These are phyloP conservation scores for Dactylellina haptotyla DNA, from an alignment of 2,329 filamentous ascomycete species.

Conservation along the genomic window DNA sequence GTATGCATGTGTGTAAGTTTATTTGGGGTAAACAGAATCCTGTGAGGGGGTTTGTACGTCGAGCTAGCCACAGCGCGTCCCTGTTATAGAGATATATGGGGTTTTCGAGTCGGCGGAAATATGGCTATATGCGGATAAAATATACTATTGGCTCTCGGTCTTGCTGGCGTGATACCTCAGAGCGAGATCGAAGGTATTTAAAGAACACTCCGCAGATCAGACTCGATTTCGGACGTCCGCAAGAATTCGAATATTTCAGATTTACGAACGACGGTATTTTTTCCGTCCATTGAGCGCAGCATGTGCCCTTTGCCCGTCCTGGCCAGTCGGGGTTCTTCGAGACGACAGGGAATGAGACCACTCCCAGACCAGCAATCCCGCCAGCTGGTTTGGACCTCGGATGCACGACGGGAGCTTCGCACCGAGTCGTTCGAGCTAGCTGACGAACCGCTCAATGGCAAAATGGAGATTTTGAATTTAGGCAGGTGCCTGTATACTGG, in stretches of 20 bases:
- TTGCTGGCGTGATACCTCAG: background rate
- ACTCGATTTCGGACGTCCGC: constrained; percentile 33
- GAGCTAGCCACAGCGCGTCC: background rate
- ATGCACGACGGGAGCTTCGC: constrained; percentile 21
- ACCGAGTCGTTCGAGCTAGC: background rate
- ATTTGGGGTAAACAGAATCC: background rate
- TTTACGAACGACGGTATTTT: constrained; percentile 38
- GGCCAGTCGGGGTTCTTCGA: constrained; percentile 22
- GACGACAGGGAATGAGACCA: constrained; percentile 40
- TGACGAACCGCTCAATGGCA: no score
- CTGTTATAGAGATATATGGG: no score
- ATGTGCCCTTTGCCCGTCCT: background rate
- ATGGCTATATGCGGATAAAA: background rate
- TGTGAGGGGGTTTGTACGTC: no score
- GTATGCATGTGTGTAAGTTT: background rate
- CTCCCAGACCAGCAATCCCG: constrained; percentile 1
- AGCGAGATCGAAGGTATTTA: constrained; percentile 3
- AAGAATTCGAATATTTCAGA: background rate
- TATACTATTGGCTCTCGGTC: background rate
- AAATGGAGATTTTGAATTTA: background rate
- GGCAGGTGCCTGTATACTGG: constrained; percentile 9
- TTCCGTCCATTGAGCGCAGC: constrained; percentile 44
- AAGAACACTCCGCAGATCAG: background rate
- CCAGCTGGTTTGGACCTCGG: constrained; percentile 16
- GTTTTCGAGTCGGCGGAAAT: no score